These are phyloP conservation scores for Psilocybe cubensis DNA, from an alignment of 768 basidiomycete genomes.

Conservation along the genomic window DNA sequence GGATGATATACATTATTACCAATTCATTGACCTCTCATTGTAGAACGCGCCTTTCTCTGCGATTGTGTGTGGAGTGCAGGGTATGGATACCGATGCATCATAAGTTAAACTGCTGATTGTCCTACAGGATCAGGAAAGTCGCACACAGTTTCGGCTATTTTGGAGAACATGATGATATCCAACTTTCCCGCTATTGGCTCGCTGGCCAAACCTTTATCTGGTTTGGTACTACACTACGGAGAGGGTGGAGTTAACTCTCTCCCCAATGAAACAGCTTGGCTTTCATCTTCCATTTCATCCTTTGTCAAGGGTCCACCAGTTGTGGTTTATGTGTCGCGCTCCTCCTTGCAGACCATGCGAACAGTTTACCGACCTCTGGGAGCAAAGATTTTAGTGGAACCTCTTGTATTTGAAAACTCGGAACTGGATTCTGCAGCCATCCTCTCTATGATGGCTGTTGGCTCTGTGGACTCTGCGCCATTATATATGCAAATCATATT, in stretches of 20 bases:
- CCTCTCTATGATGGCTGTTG: conserved; percentile 76
- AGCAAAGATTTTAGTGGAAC: conserved; percentile 50
- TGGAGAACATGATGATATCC: conserved; percentile 74
- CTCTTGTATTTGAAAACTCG: conserved; percentile 54
- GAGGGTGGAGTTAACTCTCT: conserved; percentile 61
- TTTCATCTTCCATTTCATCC: conserved; percentile 39
- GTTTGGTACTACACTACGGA: conserved; percentile 71
- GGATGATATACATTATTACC: not conserved
- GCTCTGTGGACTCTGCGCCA: conserved; percentile 61
- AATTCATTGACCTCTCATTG: not conserved
- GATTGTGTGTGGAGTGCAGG: conserved; percentile 76
- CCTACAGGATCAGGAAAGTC: conserved; percentile 69
- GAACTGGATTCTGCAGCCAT: conserved; percentile 74
- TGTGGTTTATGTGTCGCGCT: conserved; percentile 60
- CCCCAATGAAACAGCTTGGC: conserved; percentile 72
- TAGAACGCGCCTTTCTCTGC: conserved; percentile 79
- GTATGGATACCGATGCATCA: conserved; percentile 18
- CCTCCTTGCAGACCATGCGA: conserved; percentile 65
- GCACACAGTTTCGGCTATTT: conserved; percentile 66
- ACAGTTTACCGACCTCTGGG: conserved; percentile 58
- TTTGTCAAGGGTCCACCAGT: conserved; percentile 37
- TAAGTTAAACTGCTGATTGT: not conserved
- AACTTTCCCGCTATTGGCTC: conserved; percentile 50
- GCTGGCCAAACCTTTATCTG: conserved; percentile 57
- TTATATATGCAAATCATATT: conserved; percentile 72